A percentile compares a stretch with the other conserved stretches of the same genome.
phyloP scores from a whole-genome alignment of 768 basidiomycete genomes.

The Amanita rimosa region DNA sequence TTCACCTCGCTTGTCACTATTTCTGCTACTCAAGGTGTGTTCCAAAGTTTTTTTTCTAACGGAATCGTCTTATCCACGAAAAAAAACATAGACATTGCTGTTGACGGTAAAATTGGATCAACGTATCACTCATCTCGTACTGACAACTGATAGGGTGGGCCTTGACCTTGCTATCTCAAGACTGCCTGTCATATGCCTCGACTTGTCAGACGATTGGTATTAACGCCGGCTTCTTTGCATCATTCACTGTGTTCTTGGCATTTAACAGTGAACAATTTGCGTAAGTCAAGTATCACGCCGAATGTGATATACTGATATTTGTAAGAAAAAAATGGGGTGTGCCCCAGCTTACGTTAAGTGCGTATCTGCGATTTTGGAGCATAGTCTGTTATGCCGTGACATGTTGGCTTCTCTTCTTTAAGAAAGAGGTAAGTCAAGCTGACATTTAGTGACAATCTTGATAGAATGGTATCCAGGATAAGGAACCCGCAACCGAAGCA shows the following conservation, averaged over 20 bases:
- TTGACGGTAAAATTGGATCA: constrained; percentile 57
- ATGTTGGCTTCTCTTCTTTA: constrained; percentile 75
- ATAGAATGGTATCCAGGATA: constrained; percentile 40
- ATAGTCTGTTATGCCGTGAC: constrained; percentile 77
- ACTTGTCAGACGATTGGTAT: constrained; percentile 97
- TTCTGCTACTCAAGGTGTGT: constrained; percentile 90
- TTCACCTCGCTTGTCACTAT: constrained; percentile 90
- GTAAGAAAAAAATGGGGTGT: constrained; percentile 65
- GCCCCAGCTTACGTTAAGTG: constrained; percentile 57
- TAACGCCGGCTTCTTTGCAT: constrained; percentile 90
- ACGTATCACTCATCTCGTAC: neutral
- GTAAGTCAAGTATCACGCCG: constrained; percentile 25
- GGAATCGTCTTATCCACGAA: constrained; percentile 10
- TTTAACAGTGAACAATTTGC: constrained; percentile 91
- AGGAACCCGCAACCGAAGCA: constrained; percentile 56
- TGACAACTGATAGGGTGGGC: constrained; percentile 49
- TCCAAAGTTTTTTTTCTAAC: neutral
- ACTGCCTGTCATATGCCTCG: constrained; percentile 91
- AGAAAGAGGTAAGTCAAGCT: constrained; percentile 62
- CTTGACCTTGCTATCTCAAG: constrained; percentile 78
- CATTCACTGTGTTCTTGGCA: constrained; percentile 95
- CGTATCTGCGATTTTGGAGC: constrained; percentile 83
- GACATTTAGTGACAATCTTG: neutral
- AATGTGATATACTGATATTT: constrained; percentile 1
- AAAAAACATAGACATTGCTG: constrained; percentile 71